Base-by-base conservation (phyloP, 495 filamentous ascomycete genomes). In the Bathelium albidoporum region DNA sequence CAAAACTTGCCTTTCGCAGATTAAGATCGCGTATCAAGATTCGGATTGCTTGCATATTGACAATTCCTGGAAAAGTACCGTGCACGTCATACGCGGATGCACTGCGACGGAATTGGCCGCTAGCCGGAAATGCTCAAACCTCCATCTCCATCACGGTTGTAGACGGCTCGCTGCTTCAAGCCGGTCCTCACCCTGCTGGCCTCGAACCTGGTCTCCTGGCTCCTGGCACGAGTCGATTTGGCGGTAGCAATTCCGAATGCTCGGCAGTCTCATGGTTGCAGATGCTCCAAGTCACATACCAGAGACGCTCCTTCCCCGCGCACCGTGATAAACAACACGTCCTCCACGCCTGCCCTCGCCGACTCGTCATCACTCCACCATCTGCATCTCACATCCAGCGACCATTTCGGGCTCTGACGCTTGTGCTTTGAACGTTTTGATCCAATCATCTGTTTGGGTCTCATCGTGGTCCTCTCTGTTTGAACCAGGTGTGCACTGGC, bases 111-210 rank as follows among this genome's bases (percentile, higher is more conserved):
- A 24, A 55, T 55, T 55, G 20, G 29, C 49, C 49, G 49, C 49
- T 55, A 55, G 49, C 49, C 49, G 49, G 16, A 55, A 55, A 55
- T 55, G 49, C 29, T 55, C 49, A 55, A 55, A 55, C 49, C 5
- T 55, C 49, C 49, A 55, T 55, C 49, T 28, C 49, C 49, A 55
- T 55, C 49, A 55, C 49, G 49, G 49, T 55, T 55, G 49, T 55
- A 20, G 49, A 55, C 49, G 49, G 49, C 49, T 55, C 49, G 20
- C 44, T 49, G 44, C 44, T 49, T 49, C 44, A 49, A 18, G 44
- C 16, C 18, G 10, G 44, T 5, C 44, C 44, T 49, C 18, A 49
- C 44, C 5, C 44, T 20, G 10, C 44, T 12, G 44, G 44, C 26
- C 49, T 55, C 49, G 49, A 28, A 9, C 24, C 3, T 16, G 5